phyloP scores from a whole-genome alignment of 805 yeast genomes.

The Candida coleopterorum region DNA sequence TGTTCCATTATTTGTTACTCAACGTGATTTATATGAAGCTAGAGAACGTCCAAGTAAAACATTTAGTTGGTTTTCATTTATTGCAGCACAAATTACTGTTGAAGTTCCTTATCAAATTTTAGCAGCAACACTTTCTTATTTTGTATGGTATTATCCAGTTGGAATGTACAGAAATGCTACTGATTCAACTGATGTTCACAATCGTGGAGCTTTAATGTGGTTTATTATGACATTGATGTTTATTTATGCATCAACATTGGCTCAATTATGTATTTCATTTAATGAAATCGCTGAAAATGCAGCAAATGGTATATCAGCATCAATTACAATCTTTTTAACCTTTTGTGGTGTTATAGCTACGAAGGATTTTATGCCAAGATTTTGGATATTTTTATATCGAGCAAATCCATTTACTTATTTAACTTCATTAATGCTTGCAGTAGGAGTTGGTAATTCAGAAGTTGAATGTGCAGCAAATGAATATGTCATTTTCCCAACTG shows the following conservation, averaged over 20 bases:
- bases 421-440: constrained; percentile 23
- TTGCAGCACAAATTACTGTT: constrained; percentile 56
- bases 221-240: constrained; percentile 38
- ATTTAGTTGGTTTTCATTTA: constrained; percentile 60
- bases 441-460: constrained; percentile 24
- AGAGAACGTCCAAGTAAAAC: constrained; percentile 73
- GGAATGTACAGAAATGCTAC: constrained; percentile 22
- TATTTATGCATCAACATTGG: constrained; percentile 54
- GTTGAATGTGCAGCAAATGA: constrained; percentile 23
- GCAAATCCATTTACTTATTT: constrained; percentile 32
- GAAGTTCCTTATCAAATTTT: constrained; percentile 64
- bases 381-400: constrained; percentile 44
- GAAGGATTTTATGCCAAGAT: constrained; percentile 54
- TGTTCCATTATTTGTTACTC: constrained; percentile 50
- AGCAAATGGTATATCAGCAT: constrained; percentile 52
- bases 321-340: constrained; percentile 58
- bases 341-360: constrained; percentile 77
- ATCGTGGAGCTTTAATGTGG: constrained; percentile 58
- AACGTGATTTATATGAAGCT: constrained; percentile 64
- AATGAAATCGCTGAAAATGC: constrained; percentile 57
- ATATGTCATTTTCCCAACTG: constrained; percentile 19
- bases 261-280: constrained; percentile 56
- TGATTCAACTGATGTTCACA: constrained; percentile 22
- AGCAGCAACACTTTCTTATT: constrained; percentile 62
- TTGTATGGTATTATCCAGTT: constrained; percentile 45